Evolutionary conservation across 2,329 filamentous ascomycete species (phyloP).

Genomic region (Xylaria sp.): DNA sequence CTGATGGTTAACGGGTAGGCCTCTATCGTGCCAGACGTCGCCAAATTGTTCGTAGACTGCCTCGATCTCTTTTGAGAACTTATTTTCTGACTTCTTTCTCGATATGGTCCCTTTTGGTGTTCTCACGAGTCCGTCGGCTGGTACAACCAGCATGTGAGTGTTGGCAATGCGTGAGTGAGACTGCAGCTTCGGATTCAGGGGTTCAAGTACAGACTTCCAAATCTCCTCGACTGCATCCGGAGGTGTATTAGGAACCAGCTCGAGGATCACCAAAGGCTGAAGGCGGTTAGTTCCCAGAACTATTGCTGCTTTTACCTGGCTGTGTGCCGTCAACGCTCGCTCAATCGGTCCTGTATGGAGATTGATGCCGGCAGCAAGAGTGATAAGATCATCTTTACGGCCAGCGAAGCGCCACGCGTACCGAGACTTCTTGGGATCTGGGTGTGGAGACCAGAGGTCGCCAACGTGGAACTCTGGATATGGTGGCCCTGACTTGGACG

Average conservation of each 20-base stretch:
- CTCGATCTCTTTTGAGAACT: constrained; percentile 37
- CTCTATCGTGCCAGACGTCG: constrained; percentile 39
- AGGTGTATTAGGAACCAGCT: constrained; percentile 27
- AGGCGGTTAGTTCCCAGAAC: constrained; percentile 36
- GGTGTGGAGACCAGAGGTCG: constrained; percentile 43
- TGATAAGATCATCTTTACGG: constrained; percentile 45
- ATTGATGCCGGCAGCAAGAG: constrained; percentile 40
- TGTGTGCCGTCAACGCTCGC: constrained; percentile 27
- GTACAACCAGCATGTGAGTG: constrained; percentile 39
- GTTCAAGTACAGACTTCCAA: constrained; percentile 36
- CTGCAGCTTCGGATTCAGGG: constrained; percentile 37
- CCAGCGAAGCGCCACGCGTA: constrained; percentile 41
- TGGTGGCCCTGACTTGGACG: constrained; percentile 25
- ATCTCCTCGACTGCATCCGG: constrained; percentile 24
- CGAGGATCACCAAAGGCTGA: constrained; percentile 40
- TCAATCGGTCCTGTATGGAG: constrained; percentile 39
- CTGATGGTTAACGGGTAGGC: neutral
- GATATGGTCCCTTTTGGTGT: constrained; percentile 40
- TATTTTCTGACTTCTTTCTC: constrained; percentile 34
- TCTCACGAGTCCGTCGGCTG: constrained; percentile 29
- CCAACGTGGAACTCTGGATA: constrained; percentile 35
- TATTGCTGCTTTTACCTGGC: constrained; percentile 31
- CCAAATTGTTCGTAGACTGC: constrained; percentile 37
- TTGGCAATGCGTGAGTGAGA: constrained; percentile 37
- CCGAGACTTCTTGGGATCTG: constrained; percentile 38